Conservation (phyloP, 148 eudicot genomes). For the Camellia japonica region DNA sequence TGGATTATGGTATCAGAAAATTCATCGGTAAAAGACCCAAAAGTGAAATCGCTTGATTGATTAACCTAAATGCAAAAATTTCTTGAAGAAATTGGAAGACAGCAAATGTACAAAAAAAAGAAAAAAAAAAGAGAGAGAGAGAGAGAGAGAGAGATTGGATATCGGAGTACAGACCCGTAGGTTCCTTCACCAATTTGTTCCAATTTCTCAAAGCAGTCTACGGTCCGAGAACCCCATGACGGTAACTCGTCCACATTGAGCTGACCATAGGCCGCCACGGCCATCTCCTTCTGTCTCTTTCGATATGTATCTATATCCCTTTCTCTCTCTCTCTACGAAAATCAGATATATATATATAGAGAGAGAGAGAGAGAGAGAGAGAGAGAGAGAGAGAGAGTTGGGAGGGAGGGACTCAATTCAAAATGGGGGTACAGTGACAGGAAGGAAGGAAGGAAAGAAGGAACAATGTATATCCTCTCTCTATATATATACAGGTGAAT, state of each 20-base stretch:
- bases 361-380: neutral
- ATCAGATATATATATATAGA: too few species aligned
- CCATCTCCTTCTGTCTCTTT: conserved; percentile 26
- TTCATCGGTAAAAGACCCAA: neutral
- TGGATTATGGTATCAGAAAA: too few species aligned
- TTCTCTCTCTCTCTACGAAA: neutral
- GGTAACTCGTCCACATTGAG: conserved; percentile 58
- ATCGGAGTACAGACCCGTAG: conserved; percentile 33
- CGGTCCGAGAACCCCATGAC: conserved; percentile 49
- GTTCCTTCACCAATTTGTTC: conserved; percentile 67
- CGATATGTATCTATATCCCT: neutral
- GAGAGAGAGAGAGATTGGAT: neutral
- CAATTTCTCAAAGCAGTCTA: conserved; percentile 65
- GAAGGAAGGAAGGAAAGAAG: too few species aligned
- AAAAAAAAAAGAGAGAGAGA: neutral
- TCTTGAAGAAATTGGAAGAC: neutral
- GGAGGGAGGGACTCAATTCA: too few species aligned
- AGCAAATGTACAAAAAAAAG: too few species aligned
- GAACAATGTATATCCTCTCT: too few species aligned
- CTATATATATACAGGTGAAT: too few species aligned
- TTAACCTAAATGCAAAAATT: neutral
- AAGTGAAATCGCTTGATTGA: neutral
- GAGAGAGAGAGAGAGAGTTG: too few species aligned
- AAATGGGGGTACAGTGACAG: too few species aligned
- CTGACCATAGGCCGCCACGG: conserved; percentile 52